These are phyloP conservation scores for Dioscorea cayenensis DNA, from an alignment of 116 monocot genomes.

Conservation along the genomic window DNA sequence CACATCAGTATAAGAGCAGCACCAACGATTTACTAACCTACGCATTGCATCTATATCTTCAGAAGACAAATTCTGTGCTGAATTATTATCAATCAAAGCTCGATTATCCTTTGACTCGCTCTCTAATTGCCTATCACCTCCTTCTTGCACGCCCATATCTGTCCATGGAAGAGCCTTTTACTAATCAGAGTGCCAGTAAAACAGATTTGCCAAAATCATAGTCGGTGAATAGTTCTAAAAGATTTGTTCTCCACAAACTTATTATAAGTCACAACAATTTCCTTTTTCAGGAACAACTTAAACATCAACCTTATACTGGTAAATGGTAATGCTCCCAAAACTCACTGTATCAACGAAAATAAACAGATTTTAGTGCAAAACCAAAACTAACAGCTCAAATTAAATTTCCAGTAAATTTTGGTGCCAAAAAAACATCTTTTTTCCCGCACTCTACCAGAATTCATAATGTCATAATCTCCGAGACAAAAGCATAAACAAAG, in stretches of 20 bases:
- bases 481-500: conserved; percentile 2
- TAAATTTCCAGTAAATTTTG: not conserved
- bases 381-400: not conserved
- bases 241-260: too few species aligned
- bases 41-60: conserved; percentile 83
- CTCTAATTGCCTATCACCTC: conserved; percentile 14
- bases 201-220: not conserved
- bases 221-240: not conserved
- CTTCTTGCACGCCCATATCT: conserved; percentile 24
- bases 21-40: conserved; percentile 32
- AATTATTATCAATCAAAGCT: conserved; percentile 75
- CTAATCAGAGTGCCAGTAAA: not conserved
- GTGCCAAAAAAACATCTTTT: not conserved
- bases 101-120: conserved; percentile 69
- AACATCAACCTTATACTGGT: too few species aligned
- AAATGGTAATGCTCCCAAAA: too few species aligned
- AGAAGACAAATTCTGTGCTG: conserved; percentile 69
- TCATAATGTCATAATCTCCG: not conserved
- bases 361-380: not conserved
- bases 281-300: too few species aligned
- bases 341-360: not conserved
- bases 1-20: not conserved
- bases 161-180: not conserved
- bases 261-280: too few species aligned
- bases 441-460: not conserved